phyloP scores from a whole-genome alignment of 371 early-diverging fungal species.

The Smittium culicis region DNA sequence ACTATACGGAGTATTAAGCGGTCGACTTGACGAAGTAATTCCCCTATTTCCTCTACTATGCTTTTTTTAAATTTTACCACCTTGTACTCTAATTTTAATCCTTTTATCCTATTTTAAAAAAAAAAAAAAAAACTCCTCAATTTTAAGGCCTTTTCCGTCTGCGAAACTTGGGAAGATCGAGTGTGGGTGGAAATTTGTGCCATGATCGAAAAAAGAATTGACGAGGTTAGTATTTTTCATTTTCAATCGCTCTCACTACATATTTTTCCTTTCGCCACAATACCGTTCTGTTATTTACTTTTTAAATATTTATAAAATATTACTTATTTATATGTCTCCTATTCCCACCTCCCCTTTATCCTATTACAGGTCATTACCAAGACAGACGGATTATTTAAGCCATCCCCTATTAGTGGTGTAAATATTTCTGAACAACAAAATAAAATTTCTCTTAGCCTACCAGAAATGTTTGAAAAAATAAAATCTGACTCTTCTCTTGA shows the following conservation, averaged over 20 bases:
- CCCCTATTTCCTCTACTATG: not conserved
- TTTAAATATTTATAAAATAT: no score
- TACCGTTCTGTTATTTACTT: no score
- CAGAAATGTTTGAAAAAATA: constrained; percentile 17
- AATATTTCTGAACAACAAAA: not conserved
- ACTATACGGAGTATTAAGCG: constrained; percentile 37
- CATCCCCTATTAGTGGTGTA: no score
- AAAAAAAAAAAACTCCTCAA: not conserved
- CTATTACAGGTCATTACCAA: no score
- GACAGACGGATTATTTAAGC: no score
- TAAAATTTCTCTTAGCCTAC: not conserved
- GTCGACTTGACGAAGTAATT: constrained; percentile 36
- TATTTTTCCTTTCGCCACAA: no score
- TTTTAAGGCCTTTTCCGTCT: constrained; percentile 15
- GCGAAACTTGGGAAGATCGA: constrained; percentile 29
- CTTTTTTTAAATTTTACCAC: not conserved
- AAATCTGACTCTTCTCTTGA: constrained; percentile 12
- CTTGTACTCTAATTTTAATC: not conserved
- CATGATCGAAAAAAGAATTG: constrained; percentile 25
- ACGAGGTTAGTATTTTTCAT: no score
- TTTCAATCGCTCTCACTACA: no score
- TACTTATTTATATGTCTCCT: no score
- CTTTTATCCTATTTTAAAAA: not conserved
- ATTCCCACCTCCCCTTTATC: no score
- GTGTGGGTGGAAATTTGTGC: constrained; percentile 31